phyloP scores from a whole-genome alignment of 2,329 filamentous ascomycete species.

The Purpureocillium lavendulum region DNA sequence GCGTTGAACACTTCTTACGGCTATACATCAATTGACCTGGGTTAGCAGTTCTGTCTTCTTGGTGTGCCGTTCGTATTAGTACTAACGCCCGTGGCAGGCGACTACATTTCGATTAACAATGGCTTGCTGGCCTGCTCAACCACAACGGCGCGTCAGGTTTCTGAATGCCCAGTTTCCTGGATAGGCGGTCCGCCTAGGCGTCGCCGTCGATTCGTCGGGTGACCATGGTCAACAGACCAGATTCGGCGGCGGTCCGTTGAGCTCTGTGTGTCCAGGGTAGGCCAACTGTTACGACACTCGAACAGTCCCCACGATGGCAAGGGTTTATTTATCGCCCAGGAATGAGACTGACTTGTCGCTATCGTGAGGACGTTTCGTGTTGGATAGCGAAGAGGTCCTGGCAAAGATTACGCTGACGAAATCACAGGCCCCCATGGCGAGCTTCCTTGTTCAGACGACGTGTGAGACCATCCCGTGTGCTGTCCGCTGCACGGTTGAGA shows the following conservation, averaged over 20 bases:
- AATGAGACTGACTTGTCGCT: too few species aligned
- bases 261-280: background rate
- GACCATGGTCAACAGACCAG: background rate
- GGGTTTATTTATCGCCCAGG: too few species aligned
- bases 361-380: too few species aligned
- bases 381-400: too few species aligned
- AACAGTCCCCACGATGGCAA: too few species aligned
- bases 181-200: background rate
- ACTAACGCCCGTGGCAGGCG: background rate
- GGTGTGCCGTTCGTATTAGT: background rate
- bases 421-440: too few species aligned
- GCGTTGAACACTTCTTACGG: background rate
- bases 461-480: too few species aligned
- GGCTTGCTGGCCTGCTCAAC: slow-evolving; percentile 3
- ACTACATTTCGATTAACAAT: background rate
- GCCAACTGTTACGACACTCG: too few species aligned
- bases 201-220: background rate
- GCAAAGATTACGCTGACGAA: too few species aligned
- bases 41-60: background rate
- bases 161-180: slow-evolving; percentile 3
- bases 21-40: background rate
- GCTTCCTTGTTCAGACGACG: too few species aligned
- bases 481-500: too few species aligned
- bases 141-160: slow-evolving; percentile 1
- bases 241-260: background rate